Base-by-base conservation (phyloP, 331 rosid species). In the Pyracantha coccinea region DNA sequence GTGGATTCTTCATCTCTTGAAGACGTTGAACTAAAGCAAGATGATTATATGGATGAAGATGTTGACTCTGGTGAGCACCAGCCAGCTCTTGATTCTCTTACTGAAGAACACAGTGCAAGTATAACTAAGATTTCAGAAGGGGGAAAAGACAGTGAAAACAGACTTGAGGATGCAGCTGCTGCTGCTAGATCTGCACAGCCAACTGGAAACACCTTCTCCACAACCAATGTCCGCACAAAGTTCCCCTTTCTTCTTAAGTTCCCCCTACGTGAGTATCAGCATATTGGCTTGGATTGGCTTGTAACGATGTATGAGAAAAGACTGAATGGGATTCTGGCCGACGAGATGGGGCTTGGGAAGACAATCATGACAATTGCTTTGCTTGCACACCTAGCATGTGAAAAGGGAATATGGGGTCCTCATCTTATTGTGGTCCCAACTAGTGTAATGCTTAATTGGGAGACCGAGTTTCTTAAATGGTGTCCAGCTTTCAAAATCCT, bases 381-480 rank as follows among this genome's bases (percentile, higher is more conserved):
- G 91, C 95, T 95, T 85, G 97, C 99, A 31, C 99, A 95, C 79
- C 91, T 92, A 59, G 99, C 99, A 45, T 90, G 97, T 85, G 97
- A 95, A 80, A 92, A 91, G 80, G 99, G 99, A 41, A 92, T 95
- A 71, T 95, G 99, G 99, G 99, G 97, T 59, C 97, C 99, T 21
- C 99, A 95, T 88, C 93, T 95, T 54, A 95, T 95, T 78, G 97
- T 95, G 79, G 99, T 95, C 76, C 99, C 99, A 69, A 95, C 99
- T 60, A 95, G 99, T 82, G 99, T 95, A 75, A 92, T 95, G 99
- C 97, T 95, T 69, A 95, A 95, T 77, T 95, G 99, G 99, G 99
- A 95, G 86, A 95, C 97, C 27, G 99, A 95, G 83, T 92, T 95
- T 92, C 91, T 95, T 33, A 95, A 95, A 79, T 92, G 99, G 97